Base-by-base conservation (phyloP, 73 alveolate genomes). In the Paramecium sonneborni region DNA sequence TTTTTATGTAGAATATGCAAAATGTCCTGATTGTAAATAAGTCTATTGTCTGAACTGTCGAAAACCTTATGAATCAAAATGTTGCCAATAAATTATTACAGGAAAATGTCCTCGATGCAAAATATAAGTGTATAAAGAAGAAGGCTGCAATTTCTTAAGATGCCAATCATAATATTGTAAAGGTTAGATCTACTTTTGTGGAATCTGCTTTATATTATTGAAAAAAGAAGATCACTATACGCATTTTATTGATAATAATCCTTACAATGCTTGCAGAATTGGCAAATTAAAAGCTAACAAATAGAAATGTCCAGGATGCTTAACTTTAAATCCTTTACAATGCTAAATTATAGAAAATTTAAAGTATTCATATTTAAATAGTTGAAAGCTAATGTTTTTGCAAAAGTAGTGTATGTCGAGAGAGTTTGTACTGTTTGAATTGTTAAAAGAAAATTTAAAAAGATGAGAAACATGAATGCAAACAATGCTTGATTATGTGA, bases 91-190 rank as follows among this genome's bases (percentile, higher is more conserved):
- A 67, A 12, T 21, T 1, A 32, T 34, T 6, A 28, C 26, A 12
- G 85, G 85, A 14, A 32, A 34, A 15, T 67, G 85, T 34, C 85
- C 85, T 67, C 18, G 46, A 67, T 67, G 85, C 85, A 67, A 67
- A 26, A 67, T 67, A 14, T 5, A 67, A 6, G 46, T 67, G 2
- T 67, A 15, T 24, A 67, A 67, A 67, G 85, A 67, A 21, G 85
- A 67, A 67, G 85, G 85, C 5, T 67, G 85, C 6, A 67, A 67
- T 67, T 67, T 67, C 11, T 3, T 67, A 6, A 67, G 41, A 67
- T 67, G 85, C 6, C 24, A 67, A 26, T 67, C 85, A 1, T n/a
- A 67, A 67, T 67, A 32, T 67, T 67, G 85, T 26, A 67, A 67
- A 34, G 85, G 85, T 14, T 24, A 67, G 3, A 10, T 34, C 44